phyloP scores from a whole-genome alignment of 805 yeast species.

The Yarrowia sp. region DNA sequence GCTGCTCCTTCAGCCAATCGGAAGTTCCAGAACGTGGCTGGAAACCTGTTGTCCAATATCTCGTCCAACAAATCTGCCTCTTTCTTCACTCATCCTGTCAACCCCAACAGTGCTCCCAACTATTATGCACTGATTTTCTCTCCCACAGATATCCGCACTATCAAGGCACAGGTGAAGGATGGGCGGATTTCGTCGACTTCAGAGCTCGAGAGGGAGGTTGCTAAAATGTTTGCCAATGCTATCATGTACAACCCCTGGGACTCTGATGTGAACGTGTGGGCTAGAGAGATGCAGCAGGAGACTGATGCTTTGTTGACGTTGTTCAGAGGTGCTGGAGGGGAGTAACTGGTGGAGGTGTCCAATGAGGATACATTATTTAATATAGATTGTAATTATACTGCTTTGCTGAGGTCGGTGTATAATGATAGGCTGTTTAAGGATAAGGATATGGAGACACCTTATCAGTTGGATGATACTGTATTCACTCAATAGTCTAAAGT shows the following conservation, averaged over 20 bases:
- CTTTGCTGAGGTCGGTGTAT: no score
- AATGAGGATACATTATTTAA: neutral
- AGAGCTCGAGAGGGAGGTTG: conserved; percentile 64
- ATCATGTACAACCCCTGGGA: conserved; percentile 73
- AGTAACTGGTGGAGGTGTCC: neutral
- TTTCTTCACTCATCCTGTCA: conserved; percentile 69
- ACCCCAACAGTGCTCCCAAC: conserved; percentile 63
- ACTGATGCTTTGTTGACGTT: conserved; percentile 50
- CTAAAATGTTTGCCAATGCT: conserved; percentile 80
- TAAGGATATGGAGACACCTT: no score
- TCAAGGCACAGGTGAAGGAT: conserved; percentile 56
- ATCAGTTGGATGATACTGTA: no score
- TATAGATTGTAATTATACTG: neutral
- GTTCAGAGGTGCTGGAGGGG: conserved; percentile 53
- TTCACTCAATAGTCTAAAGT: no score
- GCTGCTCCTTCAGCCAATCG: conserved; percentile 40
- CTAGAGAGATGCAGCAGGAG: conserved; percentile 69
- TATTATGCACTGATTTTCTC: conserved; percentile 58
- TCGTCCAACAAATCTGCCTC: conserved; percentile 72
- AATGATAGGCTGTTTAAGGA: no score
- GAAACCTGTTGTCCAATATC: conserved; percentile 61
- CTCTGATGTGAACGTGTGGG: conserved; percentile 59
- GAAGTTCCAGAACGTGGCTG: conserved; percentile 59
- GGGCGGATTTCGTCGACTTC: conserved; percentile 50
- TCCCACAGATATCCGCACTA: conserved; percentile 68